Base-by-base conservation (phyloP, 2,329 filamentous ascomycete genomes). In the Exophiala spinifera region DNA sequence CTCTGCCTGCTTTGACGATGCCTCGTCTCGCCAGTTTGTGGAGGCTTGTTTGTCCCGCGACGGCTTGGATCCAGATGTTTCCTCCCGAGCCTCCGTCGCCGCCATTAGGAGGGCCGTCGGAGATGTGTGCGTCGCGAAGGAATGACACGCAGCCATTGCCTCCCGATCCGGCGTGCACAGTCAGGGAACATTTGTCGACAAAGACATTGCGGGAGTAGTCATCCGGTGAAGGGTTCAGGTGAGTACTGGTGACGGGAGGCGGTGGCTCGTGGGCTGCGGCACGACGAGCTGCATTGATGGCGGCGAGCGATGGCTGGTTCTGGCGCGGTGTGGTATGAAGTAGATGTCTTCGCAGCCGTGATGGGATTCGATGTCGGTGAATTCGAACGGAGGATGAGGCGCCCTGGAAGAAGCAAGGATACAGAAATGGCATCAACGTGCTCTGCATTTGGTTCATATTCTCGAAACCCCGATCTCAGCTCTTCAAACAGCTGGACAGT, bases 101-200 rank as follows among this genome's bases (percentile, higher is more conserved):
- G 46, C 94, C 94, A 70, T 99, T 97, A 8, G 94, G 84, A 10
- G 94, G 94, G 0, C 94, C 94, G 61, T 95, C 86, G 42, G 86
- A 83, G 25, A 96, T 79, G 71, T 88, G 97, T 60, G 92, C 92
- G 66, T 99, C 94, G 17, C 92, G 86, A 40, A 95, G 75, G 69
- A 97, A 99, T 0, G 94, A 94, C 47, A 97, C 89, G 67, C 94
- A 99, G 60, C 94, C 94, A 67, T 94, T 86, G 7, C 94, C 94
- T 21, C 94, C 94, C 1, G 78, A 74, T 7, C 94, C 94, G 15
- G 91, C 88, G 63, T 87, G 81, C 2, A 97, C 72, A 0, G 83
- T 88, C 23, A 97, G 72, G 6, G 83, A 82, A 51, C 91, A 91
- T 69, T 89, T 87, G 73, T 99, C 94, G 52, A 89, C 86, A 67